Percentiles rank a stretch among this genome's conserved stretches.
These are phyloP conservation scores for Pythium brachiatum DNA, from an alignment of 352 stramenopile species.

Conservation along the genomic window DNA sequence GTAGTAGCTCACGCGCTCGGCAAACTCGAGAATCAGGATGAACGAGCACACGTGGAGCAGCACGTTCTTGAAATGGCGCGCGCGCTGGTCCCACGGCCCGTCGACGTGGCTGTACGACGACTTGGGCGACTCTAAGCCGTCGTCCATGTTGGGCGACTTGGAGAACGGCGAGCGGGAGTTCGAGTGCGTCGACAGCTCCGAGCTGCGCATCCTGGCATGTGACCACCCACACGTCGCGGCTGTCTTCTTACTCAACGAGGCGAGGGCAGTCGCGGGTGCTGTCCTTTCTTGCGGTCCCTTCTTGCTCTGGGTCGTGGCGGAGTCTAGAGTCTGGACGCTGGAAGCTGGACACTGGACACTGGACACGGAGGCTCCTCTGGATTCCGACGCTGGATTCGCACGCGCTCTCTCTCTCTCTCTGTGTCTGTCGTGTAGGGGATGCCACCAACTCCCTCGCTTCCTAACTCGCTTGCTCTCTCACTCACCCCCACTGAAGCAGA, in stretches of 20 bases:
- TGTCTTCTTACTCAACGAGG: too few species aligned
- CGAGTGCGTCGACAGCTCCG: conserved; percentile 36
- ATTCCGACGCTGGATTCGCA: not conserved
- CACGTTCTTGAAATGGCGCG: conserved; percentile 78
- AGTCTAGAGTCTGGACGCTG: not conserved
- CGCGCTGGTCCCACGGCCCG: conserved; percentile 73
- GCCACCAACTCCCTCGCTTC: too few species aligned
- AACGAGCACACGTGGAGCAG: conserved; percentile 83
- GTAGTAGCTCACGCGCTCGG: conserved; percentile 81
- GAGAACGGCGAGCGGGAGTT: conserved; percentile 41
- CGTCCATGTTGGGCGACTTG: conserved; percentile 55
- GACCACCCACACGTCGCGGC: not conserved
- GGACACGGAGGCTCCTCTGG: not conserved
- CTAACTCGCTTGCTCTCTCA: not conserved
- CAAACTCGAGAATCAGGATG: conserved; percentile 86
- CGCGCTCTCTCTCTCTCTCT: not conserved
- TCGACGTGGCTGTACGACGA: conserved; percentile 71
- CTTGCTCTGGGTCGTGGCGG: not conserved
- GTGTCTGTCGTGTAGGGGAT: too few species aligned
- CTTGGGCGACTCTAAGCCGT: conserved; percentile 28
- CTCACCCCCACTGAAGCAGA: not conserved
- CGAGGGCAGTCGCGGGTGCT: too few species aligned
- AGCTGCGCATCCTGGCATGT: conserved; percentile 28
- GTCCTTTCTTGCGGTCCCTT: not conserved
- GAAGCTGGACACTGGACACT: not conserved